Percentiles rank a stretch among this genome's conserved stretches.
phyloP scores from a whole-genome alignment of 805 yeast genomes.

The Clavispora phyllophila region DNA sequence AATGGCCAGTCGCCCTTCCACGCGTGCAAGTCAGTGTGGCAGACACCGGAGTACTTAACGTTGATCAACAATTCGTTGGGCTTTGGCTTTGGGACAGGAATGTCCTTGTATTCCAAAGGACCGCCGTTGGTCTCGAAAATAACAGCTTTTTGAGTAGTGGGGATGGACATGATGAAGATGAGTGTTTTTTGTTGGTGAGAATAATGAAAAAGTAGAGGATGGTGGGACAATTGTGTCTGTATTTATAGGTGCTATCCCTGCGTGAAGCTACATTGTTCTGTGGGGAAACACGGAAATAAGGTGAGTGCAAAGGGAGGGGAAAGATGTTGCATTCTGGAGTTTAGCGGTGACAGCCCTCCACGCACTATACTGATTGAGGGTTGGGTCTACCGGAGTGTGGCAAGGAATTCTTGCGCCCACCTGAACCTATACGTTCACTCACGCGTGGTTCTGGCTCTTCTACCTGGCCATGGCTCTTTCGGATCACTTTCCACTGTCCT shows the following conservation, averaged over 20 bases:
- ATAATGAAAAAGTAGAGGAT: background rate
- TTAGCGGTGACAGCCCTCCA: background rate
- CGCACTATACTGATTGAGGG: background rate
- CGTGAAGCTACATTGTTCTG: background rate
- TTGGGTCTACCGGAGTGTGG: no score
- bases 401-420: no score
- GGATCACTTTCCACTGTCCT: no score
- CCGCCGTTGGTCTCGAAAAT: slow-evolving; percentile 65
- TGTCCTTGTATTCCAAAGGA: slow-evolving; percentile 55
- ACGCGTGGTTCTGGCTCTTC: no score
- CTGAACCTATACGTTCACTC: no score
- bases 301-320: background rate
- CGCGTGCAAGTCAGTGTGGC: slow-evolving; percentile 92
- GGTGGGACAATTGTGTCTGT: background rate
- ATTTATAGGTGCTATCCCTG: slow-evolving; percentile 1
- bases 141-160: slow-evolving; percentile 67
- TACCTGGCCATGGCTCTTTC: no score
- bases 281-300: slow-evolving; percentile 1
- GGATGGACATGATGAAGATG: slow-evolving; percentile 29
- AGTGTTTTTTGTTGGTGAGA: background rate
- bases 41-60: slow-evolving; percentile 84
- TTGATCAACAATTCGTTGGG: slow-evolving; percentile 74
- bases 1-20: slow-evolving; percentile 94
- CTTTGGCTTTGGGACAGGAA: slow-evolving; percentile 77
- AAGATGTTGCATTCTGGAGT: background rate